phyloP scores from a whole-genome alignment of 2,329 filamentous ascomycete species.

The Microcyclospora tardicrescens region DNA sequence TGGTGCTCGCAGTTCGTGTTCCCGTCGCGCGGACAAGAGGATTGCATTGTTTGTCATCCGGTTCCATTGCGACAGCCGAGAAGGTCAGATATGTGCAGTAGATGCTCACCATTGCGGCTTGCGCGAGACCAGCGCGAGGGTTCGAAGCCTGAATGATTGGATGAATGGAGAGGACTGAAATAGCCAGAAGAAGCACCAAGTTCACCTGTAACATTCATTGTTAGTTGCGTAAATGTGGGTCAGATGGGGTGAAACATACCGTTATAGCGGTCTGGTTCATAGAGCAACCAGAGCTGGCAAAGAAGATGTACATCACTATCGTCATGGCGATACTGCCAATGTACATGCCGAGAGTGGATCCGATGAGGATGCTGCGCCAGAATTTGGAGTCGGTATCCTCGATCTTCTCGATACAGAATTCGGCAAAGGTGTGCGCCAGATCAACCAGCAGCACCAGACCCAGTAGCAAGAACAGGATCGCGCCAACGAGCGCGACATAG shows the following conservation, averaged over 20 bases:
- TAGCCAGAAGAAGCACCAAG: slow-evolving; percentile 64
- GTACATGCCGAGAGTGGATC: slow-evolving; percentile 91
- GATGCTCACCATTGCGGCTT: slow-evolving; percentile 90
- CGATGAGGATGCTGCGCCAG: slow-evolving; percentile 80
- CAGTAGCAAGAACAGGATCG: slow-evolving; percentile 85
- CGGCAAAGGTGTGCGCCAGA: slow-evolving; percentile 91
- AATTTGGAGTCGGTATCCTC: slow-evolving; percentile 72
- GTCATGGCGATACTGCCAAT: slow-evolving; percentile 84
- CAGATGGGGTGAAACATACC: slow-evolving; percentile 25
- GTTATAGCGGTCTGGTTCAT: slow-evolving; percentile 98
- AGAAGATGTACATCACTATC: slow-evolving; percentile 94
- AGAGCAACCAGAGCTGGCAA: slow-evolving; percentile 64
- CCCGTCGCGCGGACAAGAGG: slow-evolving; percentile 75
- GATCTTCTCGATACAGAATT: slow-evolving; percentile 88
- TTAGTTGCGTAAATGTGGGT: not conserved
- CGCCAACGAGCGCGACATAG: slow-evolving; percentile 76
- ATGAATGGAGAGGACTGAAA: slow-evolving; percentile 79
- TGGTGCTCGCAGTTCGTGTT: slow-evolving; percentile 77
- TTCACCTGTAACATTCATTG: slow-evolving; percentile 46
- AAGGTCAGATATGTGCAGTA: slow-evolving; percentile 99
- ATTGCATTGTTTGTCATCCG: slow-evolving; percentile 88
- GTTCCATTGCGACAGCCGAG: slow-evolving; percentile 97
- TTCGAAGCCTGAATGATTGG: slow-evolving; percentile 84
- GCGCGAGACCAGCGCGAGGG: slow-evolving; percentile 85
- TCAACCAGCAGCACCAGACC: slow-evolving; percentile 88